Percentiles rank a stretch among this genome's conserved stretches.
phyloP scores from a whole-genome alignment of 2,329 filamentous ascomycete genomes.

The Dryadomyces quercus-mongolicae region DNA sequence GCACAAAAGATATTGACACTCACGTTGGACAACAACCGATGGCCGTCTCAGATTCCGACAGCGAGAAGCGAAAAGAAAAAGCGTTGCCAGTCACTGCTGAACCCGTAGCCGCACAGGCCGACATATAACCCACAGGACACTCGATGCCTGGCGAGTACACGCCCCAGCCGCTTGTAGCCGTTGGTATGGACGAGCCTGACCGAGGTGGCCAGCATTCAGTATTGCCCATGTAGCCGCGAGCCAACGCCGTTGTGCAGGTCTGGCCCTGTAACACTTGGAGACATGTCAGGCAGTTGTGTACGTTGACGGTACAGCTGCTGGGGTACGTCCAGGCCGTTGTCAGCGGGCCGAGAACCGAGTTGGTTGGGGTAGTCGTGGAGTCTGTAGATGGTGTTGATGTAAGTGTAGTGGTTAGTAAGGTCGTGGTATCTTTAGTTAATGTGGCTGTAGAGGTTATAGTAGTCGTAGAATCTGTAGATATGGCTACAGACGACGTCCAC shows the following conservation, averaged over 20 bases:
- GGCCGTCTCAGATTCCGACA: constrained; percentile 18
- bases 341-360: constrained; percentile 11
- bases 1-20: no score
- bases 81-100: constrained; percentile 12
- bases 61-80: constrained; percentile 15
- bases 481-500: no score
- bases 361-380: background rate
- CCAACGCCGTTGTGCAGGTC: constrained; percentile 13
- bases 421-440: no score
- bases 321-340: constrained; percentile 13
- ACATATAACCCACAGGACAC: constrained; percentile 13
- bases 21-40: constrained; percentile 20
- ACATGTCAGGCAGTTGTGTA: constrained; percentile 11
- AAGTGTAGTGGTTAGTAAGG: no score
- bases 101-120: constrained; percentile 10
- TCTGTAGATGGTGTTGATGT: no score
- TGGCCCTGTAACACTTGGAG: constrained; percentile 11
- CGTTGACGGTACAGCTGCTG: constrained; percentile 11
- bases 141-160: constrained; percentile 13
- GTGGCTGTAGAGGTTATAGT: no score
- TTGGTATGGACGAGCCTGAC: background rate
- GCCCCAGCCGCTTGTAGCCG: constrained; percentile 11
- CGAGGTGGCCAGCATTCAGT: constrained; percentile 14
- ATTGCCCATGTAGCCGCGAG: constrained; percentile 8
- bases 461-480: no score